These are phyloP conservation scores for Inonotus obliquus DNA, from an alignment of 1,284 basidiomycete genomes.

Conservation along the genomic window DNA sequence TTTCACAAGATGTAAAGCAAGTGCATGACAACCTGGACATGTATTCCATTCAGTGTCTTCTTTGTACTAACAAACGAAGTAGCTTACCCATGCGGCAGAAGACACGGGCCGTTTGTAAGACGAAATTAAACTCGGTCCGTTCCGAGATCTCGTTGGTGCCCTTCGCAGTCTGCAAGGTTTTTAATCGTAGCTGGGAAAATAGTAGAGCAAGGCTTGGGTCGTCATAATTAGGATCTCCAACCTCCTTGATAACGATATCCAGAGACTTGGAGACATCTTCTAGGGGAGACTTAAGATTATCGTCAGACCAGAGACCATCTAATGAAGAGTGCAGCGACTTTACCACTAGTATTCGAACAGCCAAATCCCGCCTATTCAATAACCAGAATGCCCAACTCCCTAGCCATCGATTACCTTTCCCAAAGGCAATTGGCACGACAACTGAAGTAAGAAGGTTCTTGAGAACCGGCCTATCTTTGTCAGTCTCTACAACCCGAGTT, in stretches of 20 bases:
- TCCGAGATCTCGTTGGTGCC: constrained; percentile 88
- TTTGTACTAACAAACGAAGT: not conserved
- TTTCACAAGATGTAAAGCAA: constrained; percentile 82
- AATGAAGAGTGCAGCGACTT: constrained; percentile 23
- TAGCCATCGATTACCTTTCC: constrained; percentile 88
- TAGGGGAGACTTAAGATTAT: constrained; percentile 60
- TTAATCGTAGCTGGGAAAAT: constrained; percentile 85
- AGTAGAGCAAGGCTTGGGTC: constrained; percentile 87
- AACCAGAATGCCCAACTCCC: constrained; percentile 97
- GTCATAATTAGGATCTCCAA: constrained; percentile 86
- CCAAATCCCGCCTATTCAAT: constrained; percentile 77
- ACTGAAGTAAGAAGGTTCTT: constrained; percentile 64
- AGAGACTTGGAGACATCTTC: constrained; percentile 60
- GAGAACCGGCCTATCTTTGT: constrained; percentile 78
- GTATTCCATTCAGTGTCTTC: constrained; percentile 10
- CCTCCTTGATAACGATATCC: constrained; percentile 50
- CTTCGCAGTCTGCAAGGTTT: constrained; percentile 87
- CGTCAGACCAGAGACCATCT: not conserved
- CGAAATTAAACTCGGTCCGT: constrained; percentile 87
- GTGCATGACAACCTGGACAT: constrained; percentile 78
- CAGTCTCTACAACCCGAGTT: constrained; percentile 78
- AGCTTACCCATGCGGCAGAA: constrained; percentile 87
- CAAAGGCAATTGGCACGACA: constrained; percentile 82
- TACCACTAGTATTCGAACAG: constrained; percentile 80
- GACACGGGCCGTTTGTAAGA: constrained; percentile 86